phyloP scores from a whole-genome alignment of 116 monocot genomes.

The Dioscorea cayenensis region DNA sequence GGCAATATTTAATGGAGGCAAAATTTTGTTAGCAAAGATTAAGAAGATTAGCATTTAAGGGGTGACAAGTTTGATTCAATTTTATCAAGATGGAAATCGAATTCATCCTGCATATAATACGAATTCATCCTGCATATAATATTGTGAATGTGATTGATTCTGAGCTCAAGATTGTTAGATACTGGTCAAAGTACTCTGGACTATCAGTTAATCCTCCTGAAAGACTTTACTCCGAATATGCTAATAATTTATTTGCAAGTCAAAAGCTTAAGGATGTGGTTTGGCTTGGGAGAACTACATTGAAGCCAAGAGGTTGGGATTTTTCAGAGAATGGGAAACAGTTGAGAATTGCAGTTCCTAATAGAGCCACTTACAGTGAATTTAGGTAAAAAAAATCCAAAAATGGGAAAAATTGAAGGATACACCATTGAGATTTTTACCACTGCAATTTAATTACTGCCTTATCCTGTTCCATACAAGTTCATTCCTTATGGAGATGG shows the following conservation, averaged over 20 bases:
- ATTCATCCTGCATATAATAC: constrained; percentile 39
- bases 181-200: constrained; percentile 72
- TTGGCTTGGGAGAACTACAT: constrained; percentile 75
- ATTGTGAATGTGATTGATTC: constrained; percentile 65
- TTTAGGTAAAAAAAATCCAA: constrained; percentile 26
- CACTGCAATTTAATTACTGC: too few relatives aligned
- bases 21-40: constrained; percentile 38
- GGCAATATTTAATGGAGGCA: constrained; percentile 42
- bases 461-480: too few relatives aligned
- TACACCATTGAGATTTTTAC: too few relatives aligned
- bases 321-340: constrained; percentile 74
- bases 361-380: constrained; percentile 54
- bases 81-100: constrained; percentile 37
- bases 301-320: constrained; percentile 77
- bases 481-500: too few relatives aligned
- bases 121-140: constrained; percentile 37
- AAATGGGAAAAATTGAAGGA: too few relatives aligned
- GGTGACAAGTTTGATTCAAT: constrained; percentile 47
- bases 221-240: constrained; percentile 28
- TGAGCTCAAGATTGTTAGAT: constrained; percentile 50
- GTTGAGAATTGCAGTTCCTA: constrained; percentile 72
- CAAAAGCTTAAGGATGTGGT: constrained; percentile 48
- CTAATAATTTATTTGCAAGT: constrained; percentile 30
- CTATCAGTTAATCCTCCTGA: constrained; percentile 66
- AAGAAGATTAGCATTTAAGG: constrained; percentile 51